Percentiles rank a stretch among this genome's conserved stretches.
Evolutionary conservation across 352 stramenopile genomes (phyloP).

Genomic region (Phytophthora multivora): DNA sequence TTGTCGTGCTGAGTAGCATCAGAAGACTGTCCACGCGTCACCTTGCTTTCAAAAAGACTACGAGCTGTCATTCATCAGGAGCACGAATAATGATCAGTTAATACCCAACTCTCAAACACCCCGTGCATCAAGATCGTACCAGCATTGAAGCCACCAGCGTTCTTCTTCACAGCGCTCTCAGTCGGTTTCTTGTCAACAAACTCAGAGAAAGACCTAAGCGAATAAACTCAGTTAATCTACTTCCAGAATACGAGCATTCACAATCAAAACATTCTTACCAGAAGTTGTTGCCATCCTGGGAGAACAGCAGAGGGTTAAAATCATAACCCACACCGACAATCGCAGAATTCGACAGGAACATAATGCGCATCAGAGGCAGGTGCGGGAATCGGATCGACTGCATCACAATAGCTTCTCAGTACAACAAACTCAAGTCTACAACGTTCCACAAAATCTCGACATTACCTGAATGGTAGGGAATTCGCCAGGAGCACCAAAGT

Average conservation of each 20-base stretch:
- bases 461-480: conserved; percentile 76
- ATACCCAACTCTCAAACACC: not conserved
- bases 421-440: not conserved
- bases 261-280: conserved; percentile 46
- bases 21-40: conserved; percentile 80
- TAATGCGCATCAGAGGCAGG: conserved; percentile 83
- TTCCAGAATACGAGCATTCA: not conserved
- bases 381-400: conserved; percentile 89
- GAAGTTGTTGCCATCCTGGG: conserved; percentile 73
- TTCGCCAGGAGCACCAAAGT: conserved; percentile 75
- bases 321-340: conserved; percentile 91
- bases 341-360: conserved; percentile 90
- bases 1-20: conserved; percentile 84
- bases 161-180: conserved; percentile 56
- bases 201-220: conserved; percentile 67
- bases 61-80: conserved; percentile 38
- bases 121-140: conserved; percentile 31
- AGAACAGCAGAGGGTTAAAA: conserved; percentile 93
- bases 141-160: conserved; percentile 69
- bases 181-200: conserved; percentile 81
- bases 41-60: conserved; percentile 88
- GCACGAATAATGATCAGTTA: conserved; percentile 8
- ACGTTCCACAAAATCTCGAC: not conserved
- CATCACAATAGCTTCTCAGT: not conserved
- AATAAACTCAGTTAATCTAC: not conserved